phyloP scores from a whole-genome alignment of 73 alveolate species.

The Paramecium biaurelia region DNA sequence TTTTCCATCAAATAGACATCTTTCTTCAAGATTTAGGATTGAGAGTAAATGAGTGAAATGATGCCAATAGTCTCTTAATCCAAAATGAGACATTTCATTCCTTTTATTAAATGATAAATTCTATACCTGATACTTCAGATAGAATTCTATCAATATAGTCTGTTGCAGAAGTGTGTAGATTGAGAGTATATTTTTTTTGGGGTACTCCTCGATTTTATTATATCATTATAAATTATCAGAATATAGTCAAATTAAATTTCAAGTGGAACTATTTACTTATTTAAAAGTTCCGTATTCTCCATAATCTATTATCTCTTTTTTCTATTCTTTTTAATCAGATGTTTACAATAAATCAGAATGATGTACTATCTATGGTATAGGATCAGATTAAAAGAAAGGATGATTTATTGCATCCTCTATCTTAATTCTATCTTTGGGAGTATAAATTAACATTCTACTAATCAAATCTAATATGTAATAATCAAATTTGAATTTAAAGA shows the following conservation, averaged over 20 bases:
- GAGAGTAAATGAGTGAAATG: slow-evolving; percentile 46
- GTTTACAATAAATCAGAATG: not conserved
- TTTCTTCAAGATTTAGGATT: slow-evolving; percentile 49
- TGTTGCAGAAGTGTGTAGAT: not conserved
- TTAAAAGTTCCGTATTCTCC: not conserved
- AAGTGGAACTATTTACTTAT: not conserved
- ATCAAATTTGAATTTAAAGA: not conserved
- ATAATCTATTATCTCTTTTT: not conserved
- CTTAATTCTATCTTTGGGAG: not conserved
- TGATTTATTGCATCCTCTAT: not conserved
- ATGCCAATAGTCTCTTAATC: slow-evolving; percentile 59
- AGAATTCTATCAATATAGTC: slow-evolving; percentile 30
- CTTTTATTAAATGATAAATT: not conserved
- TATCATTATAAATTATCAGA: slow-evolving; percentile 2
- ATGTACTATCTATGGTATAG: not conserved
- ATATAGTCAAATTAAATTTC: not conserved
- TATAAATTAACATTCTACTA: not conserved
- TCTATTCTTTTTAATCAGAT: not conserved
- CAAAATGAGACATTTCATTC: slow-evolving; percentile 56
- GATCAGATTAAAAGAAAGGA: not conserved
- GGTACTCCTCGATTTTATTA: not conserved
- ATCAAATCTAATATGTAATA: not conserved
- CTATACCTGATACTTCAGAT: slow-evolving; percentile 37
- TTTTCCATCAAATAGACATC: slow-evolving; percentile 61
- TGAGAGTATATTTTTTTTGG: not conserved